Base-by-base conservation (phyloP, 75 land plant species). In the Ceratopteris richardii region DNA sequence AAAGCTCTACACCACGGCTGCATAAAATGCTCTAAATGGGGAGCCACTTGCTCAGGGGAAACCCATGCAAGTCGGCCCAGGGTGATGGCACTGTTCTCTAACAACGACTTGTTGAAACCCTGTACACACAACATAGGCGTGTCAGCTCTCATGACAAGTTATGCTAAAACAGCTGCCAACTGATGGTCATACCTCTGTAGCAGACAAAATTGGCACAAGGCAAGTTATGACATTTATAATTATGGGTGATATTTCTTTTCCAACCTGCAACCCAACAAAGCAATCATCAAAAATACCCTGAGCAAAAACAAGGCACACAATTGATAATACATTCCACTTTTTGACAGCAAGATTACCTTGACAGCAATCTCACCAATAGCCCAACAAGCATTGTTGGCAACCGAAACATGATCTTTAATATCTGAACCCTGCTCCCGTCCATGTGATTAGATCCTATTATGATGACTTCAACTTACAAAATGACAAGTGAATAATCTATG, bases 301-400 rank as follows among this genome's bases (percentile, higher is more conserved):
- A n/a, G n/a, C n/a, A n/a, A n/a, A n/a, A n/a, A n/a, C n/a, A n/a
- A n/a, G n/a, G n/a, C n/a, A n/a, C n/a, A n/a, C n/a, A n/a, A n/a
- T n/a, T n/a, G n/a, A n/a, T n/a, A n/a, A n/a, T n/a, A n/a, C n/a
- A n/a, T n/a, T n/a, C n/a, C n/a, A n/a, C n/a, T n/a, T n/a, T n/a
- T n/a, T n/a, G n/a, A n/a, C n/a, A 33, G 9, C 37, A 33, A 33
- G 37, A 4, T 52, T 21, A 95, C 99, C 94, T 95, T 90, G 44
- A 95, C 66, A 1, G 99, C 99, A 47, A 95, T 64, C 77, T 95
- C 99, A 37, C 99, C 99, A 65, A 95, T 90, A 25, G 99, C 99
- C 99, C 99, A 95, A 57, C 99, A 95, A 19, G 99, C 99, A 82
- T 95, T 95, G 62, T 95, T 95, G 50, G 88, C 95, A 13, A 90